Percentiles rank a stretch among this genome's conserved stretches.
Conservation (phyloP, 306 rosid genomes). For the Cucurbita argyrosperma region DNA sequence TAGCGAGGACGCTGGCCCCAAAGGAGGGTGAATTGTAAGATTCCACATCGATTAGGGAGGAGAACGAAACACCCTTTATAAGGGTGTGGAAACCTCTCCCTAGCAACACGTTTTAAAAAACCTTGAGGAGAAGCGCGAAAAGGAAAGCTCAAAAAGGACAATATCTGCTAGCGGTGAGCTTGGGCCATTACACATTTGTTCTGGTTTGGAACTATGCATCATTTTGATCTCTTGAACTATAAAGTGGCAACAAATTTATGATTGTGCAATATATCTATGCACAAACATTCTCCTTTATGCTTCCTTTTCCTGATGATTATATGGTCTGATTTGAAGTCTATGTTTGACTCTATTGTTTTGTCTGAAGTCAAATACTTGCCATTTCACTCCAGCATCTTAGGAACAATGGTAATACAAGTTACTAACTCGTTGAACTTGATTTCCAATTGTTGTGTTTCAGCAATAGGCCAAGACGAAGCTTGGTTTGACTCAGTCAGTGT, state of each 20-base stretch:
- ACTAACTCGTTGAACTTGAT: not conserved
- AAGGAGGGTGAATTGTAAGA: too few species aligned
- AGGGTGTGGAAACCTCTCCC: too few species aligned
- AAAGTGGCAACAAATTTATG: not conserved
- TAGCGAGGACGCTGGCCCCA: too few species aligned
- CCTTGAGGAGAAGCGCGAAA: too few species aligned
- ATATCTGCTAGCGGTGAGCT: too few species aligned
- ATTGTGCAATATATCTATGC: not conserved
- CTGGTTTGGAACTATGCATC: not conserved
- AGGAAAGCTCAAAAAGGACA: too few species aligned
- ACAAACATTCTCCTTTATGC: not conserved
- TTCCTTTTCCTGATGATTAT: not conserved
- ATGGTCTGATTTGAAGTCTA: not conserved
- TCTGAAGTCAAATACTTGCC: not conserved
- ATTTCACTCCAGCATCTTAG: not conserved
- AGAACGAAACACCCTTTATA: too few species aligned
- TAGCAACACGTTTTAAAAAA: too few species aligned
- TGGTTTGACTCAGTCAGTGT: conserved; percentile 76
- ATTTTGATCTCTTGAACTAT: not conserved
- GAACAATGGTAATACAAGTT: not conserved
- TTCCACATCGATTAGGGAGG: too few species aligned
- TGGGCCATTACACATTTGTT: not conserved
- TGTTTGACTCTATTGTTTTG: not conserved
- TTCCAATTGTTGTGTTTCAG: conserved; percentile 17
- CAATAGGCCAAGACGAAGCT: conserved; percentile 50